Evolutionary conservation across 345 rosid species (phyloP), one percentile per base, ranked within the genome.

Genomic region (Boechera retrofracta): DNA sequence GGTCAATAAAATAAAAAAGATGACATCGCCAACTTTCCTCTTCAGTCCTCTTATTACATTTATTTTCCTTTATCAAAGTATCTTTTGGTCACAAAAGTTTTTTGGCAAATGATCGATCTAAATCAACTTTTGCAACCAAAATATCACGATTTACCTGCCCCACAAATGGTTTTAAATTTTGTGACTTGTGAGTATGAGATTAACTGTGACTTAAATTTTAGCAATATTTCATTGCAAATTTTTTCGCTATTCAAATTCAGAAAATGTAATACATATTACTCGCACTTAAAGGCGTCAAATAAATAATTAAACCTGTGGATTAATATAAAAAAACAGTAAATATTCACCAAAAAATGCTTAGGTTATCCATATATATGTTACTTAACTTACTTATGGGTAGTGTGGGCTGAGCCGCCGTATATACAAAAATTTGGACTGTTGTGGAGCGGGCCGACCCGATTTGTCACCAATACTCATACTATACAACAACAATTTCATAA

Each of bases 21-120:
- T 66, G 62, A 61, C 54, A 70, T 36, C 53, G 33, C 38, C 80
- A 83, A 79, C 88, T 82, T 85, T 83, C 28, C 26, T 52, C 53
- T 39, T 52, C 69, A 51, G 44, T 61, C 51, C 10, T 55, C 26
- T 32, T 41, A 26, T 65, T 38, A 44, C 55, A 13, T 64, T 73
- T 73, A 21, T 68, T 67, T 59, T 26, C 39, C 36, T 67, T 74
- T 49, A 53, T 28, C 48, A 60, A 67, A 31, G 67, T 69, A 31
- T 16, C 49, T 48, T 45, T 67, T 41, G 59, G 13, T 21, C 29
- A 42, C 69, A 55, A 36, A 29, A 39, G 35, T 3, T 6, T 48
- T 61, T 77, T 64, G 29, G 59, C 18, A 41, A 55, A 33, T 35
- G 47, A 18, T 60, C 65, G 36, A 60, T 62, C 5, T 13, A 11